Conservation (phyloP, 306 rosid species). For the Pyrus bretschneideri region DNA sequence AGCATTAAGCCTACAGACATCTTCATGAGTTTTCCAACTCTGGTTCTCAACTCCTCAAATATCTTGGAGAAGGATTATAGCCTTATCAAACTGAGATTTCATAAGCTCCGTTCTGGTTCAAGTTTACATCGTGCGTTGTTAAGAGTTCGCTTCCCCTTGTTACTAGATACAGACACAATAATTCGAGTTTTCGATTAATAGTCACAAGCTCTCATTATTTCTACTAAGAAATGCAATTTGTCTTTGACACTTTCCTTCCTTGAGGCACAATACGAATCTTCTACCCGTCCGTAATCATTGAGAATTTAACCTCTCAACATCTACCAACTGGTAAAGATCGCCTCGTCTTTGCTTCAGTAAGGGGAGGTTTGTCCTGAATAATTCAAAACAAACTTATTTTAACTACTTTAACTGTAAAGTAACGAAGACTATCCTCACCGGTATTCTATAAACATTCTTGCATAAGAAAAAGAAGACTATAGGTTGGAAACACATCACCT, state of each 20-base stretch:
- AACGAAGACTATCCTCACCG: not conserved
- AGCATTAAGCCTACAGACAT: not conserved
- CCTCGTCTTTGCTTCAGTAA: slow-evolving; percentile 82
- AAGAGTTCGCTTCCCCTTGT: not conserved
- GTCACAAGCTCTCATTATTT: not conserved
- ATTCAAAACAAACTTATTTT: slow-evolving; percentile 12
- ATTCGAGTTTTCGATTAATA: not conserved
- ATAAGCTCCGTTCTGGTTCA: too few species aligned
- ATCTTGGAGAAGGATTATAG: too few species aligned
- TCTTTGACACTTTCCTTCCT: not conserved
- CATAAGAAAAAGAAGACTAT: slow-evolving; percentile 4
- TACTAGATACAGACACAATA: not conserved
- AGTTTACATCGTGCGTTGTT: not conserved
- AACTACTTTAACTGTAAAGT: not conserved
- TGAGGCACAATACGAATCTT: not conserved
- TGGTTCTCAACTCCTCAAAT: not conserved
- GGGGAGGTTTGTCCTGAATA: slow-evolving; percentile 72
- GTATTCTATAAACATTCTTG: not conserved
- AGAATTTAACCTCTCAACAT: slow-evolving; percentile 68
- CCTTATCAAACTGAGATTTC: too few species aligned
- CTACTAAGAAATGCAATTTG: not conserved
- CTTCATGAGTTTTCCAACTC: not conserved
- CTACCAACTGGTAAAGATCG: slow-evolving; percentile 93
- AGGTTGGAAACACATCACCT: slow-evolving; percentile 36
- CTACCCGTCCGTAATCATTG: slow-evolving; percentile 18